phyloP scores from a whole-genome alignment of 2,329 filamentous ascomycete species.

The Alternaria atra region DNA sequence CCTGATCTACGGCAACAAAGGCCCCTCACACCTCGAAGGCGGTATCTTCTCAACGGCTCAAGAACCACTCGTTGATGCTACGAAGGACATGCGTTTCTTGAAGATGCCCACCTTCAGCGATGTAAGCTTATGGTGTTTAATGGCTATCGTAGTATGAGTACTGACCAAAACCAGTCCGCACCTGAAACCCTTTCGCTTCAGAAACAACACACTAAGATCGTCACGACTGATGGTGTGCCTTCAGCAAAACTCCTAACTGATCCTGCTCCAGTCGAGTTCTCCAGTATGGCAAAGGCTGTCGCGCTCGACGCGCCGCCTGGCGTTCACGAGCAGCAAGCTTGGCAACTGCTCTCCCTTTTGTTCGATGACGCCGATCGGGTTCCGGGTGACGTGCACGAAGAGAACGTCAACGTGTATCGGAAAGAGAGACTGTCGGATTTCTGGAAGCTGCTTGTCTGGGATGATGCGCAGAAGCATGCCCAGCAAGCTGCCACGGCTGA shows the following conservation, averaged over 20 bases:
- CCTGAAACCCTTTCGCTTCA: constrained; percentile 66
- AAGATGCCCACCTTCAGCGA: constrained; percentile 64
- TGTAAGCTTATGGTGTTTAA: constrained; percentile 40
- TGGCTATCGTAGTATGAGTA: constrained; percentile 14
- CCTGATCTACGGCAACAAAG: constrained; percentile 69
- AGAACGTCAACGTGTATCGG: constrained; percentile 52
- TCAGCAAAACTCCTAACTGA: constrained; percentile 60
- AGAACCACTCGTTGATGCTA: constrained; percentile 68
- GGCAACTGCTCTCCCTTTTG: constrained; percentile 85
- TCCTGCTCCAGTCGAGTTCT: constrained; percentile 62
- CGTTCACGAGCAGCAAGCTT: constrained; percentile 75
- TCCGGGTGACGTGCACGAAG: constrained; percentile 53
- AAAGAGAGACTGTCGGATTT: constrained; percentile 73
- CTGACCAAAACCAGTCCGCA: constrained; percentile 57
- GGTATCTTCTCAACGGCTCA: constrained; percentile 64
- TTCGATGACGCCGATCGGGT: constrained; percentile 69
- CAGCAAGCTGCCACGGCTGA: constrained; percentile 71
- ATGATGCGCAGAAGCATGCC: constrained; percentile 56
- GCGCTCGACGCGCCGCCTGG: constrained; percentile 50
- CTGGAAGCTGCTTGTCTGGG: constrained; percentile 62
- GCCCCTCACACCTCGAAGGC: constrained; percentile 54
- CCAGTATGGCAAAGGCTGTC: constrained; percentile 58
- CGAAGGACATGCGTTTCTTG: constrained; percentile 71
- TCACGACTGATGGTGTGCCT: constrained; percentile 64
- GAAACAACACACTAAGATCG: constrained; percentile 61